Conservation (phyloP, 2,329 filamentous ascomycete species). For the Exophiala sp. region DNA sequence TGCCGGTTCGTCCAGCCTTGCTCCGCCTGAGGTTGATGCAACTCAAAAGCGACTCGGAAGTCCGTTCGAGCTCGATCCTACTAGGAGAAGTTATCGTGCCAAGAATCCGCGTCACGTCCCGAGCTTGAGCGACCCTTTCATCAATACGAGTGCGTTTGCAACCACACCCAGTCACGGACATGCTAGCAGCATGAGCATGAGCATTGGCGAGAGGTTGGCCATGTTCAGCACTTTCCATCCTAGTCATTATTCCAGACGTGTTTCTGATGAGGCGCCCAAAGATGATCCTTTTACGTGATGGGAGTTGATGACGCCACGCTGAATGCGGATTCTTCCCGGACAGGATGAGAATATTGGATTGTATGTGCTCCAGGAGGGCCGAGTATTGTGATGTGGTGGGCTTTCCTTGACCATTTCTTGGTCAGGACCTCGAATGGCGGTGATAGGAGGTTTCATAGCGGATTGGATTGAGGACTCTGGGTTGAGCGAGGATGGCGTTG, state of each 20-base stretch:
- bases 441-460: neutral
- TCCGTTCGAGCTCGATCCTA: conserved; percentile 41
- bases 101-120: conserved; percentile 38
- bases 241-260: conserved; percentile 16
- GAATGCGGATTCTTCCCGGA: neutral
- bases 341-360: neutral
- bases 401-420: neutral
- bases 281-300: conserved; percentile 24
- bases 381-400: neutral
- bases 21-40: conserved; percentile 35
- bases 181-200: conserved; percentile 24
- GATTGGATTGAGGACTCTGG: neutral
- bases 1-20: conserved; percentile 25
- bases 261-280: conserved; percentile 3
- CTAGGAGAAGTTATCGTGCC: conserved; percentile 32
- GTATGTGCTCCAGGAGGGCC: neutral
- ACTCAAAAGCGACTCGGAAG: conserved; percentile 44
- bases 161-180: conserved; percentile 20
- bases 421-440: neutral
- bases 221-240: conserved; percentile 23
- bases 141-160: conserved; percentile 27
- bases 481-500: neutral
- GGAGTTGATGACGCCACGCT: neutral
- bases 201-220: conserved; percentile 24
- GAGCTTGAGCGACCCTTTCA: conserved; percentile 43